Percentiles rank a stretch among this genome's conserved stretches.
Conservation (phyloP, 768 basidiomycete species). For the Suillus weaverae region DNA sequence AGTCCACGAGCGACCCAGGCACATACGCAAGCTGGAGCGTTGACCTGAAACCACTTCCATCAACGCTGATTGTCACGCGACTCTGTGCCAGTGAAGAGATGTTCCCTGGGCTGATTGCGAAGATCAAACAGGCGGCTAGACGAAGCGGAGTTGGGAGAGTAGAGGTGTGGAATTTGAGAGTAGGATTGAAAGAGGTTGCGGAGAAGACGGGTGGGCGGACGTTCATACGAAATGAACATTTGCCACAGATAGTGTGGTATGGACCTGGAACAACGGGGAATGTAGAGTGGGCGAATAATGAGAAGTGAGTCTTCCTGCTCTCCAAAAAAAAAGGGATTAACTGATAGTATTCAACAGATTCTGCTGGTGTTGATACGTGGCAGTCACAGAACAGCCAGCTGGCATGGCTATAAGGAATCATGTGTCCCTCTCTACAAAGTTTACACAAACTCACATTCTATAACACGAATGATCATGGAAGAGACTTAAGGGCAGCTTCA, state of each 20-base stretch:
- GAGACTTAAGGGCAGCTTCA: too few relatives aligned
- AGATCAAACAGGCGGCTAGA: conserved; percentile 37
- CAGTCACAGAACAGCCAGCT: not conserved
- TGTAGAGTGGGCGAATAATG: conserved; percentile 49
- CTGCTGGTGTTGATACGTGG: not conserved
- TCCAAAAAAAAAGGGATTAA: not conserved
- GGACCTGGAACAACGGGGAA: conserved; percentile 34
- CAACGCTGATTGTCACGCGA: conserved; percentile 46
- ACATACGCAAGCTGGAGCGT: conserved; percentile 48
- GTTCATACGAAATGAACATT: conserved; percentile 36
- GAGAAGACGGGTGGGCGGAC: conserved; percentile 33
- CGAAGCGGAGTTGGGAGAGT: conserved; percentile 37
- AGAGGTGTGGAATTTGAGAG: conserved; percentile 50
- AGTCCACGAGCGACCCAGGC: conserved; percentile 14
- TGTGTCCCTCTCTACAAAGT: too few relatives aligned
- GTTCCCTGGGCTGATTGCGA: conserved; percentile 37
- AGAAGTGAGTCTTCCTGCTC: conserved; percentile 36
- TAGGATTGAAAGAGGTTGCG: conserved; percentile 30
- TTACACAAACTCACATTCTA: too few relatives aligned
- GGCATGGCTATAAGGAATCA: too few relatives aligned
- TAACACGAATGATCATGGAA: too few relatives aligned
- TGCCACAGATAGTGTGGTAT: conserved; percentile 54
- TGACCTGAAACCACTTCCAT: conserved; percentile 31
- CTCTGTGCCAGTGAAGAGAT: conserved; percentile 30
- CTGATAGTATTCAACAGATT: not conserved